Conservation (phyloP, 257 asterid species). For the Echites panduratus region DNA sequence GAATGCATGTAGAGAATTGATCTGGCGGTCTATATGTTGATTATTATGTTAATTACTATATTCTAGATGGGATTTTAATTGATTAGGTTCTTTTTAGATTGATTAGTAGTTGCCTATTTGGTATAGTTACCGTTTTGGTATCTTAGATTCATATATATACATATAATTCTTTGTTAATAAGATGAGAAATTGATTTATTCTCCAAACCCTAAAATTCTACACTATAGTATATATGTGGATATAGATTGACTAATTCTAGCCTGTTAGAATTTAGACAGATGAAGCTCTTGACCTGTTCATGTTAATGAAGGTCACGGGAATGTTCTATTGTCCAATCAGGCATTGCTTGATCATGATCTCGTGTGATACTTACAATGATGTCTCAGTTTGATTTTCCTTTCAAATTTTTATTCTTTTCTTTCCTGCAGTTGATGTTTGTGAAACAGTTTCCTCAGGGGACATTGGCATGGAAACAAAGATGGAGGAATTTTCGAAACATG, state of each 20-base stretch:
- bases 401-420: conserved; percentile 5
- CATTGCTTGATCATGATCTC: neutral
- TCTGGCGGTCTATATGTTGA: neutral
- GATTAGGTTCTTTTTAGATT: no score
- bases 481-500: conserved; percentile 22
- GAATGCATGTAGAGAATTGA: neutral
- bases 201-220: no score
- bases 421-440: conserved; percentile 34
- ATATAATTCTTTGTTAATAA: no score
- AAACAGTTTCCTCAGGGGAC: conserved; percentile 20
- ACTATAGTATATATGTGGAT: neutral
- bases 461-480: conserved; percentile 19
- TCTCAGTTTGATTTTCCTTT: neutral
- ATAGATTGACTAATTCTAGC: neutral
- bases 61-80: no score
- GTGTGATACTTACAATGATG: neutral
- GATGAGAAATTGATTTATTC: no score
- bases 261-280: neutral
- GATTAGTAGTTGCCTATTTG: no score
- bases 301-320: neutral
- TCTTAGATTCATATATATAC: no score
- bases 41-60: no score
- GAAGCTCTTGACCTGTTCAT: neutral
- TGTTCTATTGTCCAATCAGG: neutral
- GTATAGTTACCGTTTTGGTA: no score